phyloP scores from a whole-genome alignment of 2,329 filamentous ascomycete genomes.

The Stagonosporopsis vannaccii region DNA sequence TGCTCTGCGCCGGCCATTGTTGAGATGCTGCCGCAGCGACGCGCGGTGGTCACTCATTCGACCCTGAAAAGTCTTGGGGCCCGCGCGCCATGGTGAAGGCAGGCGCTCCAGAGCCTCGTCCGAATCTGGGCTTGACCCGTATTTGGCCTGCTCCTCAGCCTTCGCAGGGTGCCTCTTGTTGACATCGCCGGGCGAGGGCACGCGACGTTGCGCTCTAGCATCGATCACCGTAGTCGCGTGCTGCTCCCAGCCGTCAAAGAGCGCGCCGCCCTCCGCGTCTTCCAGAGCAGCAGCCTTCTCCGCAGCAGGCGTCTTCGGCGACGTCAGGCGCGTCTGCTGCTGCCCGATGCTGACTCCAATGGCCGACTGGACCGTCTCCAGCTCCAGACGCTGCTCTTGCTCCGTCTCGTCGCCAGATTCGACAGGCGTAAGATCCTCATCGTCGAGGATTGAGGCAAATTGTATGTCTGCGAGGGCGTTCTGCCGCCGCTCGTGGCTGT shows the following conservation, averaged over 20 bases:
- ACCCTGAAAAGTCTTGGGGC: constrained; percentile 45
- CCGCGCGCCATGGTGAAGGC: constrained; percentile 57
- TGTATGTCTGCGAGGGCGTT: constrained; percentile 53
- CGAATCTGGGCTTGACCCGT: constrained; percentile 16
- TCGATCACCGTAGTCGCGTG: constrained; percentile 12
- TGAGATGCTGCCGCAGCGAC: constrained; percentile 49
- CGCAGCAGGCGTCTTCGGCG: constrained; percentile 63
- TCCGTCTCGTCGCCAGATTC: constrained; percentile 53
- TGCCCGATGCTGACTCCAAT: constrained; percentile 67
- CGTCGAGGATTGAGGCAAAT: constrained; percentile 50
- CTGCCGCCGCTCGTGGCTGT: constrained; percentile 26
- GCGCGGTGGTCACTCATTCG: constrained; percentile 46
- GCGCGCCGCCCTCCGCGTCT: constrained; percentile 52
- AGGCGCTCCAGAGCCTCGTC: constrained; percentile 35
- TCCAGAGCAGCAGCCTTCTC: constrained; percentile 67
- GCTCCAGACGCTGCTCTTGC: constrained; percentile 37
- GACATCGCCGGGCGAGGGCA: constrained; percentile 4
- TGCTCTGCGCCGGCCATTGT: constrained; percentile 47
- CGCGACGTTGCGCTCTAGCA: constrained; percentile 1
- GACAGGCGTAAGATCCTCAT: constrained; percentile 50
- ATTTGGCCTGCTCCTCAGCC: constrained; percentile 3
- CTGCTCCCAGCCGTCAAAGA: constrained; percentile 56
- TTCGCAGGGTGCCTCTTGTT: constrained; percentile 1
- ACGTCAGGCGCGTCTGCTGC: constrained; percentile 64
- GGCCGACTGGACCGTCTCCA: constrained; percentile 54